Percentiles rank a stretch among this genome's conserved stretches.
Evolutionary conservation across 2,329 filamentous ascomycete species (phyloP).

Genomic region (Fusarium tanahbumbuense): DNA sequence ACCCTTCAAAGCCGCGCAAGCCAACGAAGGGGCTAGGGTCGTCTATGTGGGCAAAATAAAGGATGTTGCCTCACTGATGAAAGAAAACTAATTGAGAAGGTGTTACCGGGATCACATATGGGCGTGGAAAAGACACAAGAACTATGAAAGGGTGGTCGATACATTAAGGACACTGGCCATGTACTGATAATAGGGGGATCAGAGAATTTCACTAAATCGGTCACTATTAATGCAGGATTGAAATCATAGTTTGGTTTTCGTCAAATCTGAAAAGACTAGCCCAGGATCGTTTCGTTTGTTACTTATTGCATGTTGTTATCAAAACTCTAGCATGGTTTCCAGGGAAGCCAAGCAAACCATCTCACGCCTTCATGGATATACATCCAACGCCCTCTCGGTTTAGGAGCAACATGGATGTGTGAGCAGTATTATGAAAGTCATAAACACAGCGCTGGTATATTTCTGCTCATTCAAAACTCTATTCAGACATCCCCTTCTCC

Average conservation of each 20-base stretch:
- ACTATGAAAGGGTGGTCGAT: neutral
- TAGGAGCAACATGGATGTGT: neutral
- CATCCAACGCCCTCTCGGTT: neutral
- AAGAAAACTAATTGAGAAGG: neutral
- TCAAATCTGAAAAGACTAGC: neutral
- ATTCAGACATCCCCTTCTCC: slow-evolving; percentile 70
- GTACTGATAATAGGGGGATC: neutral
- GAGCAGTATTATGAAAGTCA: neutral
- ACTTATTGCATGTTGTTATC: neutral
- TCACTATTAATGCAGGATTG: neutral
- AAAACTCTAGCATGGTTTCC: neutral
- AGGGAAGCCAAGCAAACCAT: neutral
- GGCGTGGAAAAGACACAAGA: neutral
- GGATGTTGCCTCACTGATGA: neutral
- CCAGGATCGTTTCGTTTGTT: neutral
- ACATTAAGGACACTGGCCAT: neutral
- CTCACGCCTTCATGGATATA: neutral
- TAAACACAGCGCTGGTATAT: slow-evolving; percentile 9
- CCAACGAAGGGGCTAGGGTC: slow-evolving; percentile 29
- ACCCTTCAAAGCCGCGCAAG: slow-evolving; percentile 10
- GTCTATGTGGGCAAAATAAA: slow-evolving; percentile 41
- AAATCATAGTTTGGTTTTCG: neutral
- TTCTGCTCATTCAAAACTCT: slow-evolving; percentile 20
- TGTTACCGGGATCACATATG: neutral
- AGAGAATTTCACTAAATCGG: too few relatives aligned